Base-by-base conservation (phyloP, 306 rosid species). In the Ormosia semicastrata region DNA sequence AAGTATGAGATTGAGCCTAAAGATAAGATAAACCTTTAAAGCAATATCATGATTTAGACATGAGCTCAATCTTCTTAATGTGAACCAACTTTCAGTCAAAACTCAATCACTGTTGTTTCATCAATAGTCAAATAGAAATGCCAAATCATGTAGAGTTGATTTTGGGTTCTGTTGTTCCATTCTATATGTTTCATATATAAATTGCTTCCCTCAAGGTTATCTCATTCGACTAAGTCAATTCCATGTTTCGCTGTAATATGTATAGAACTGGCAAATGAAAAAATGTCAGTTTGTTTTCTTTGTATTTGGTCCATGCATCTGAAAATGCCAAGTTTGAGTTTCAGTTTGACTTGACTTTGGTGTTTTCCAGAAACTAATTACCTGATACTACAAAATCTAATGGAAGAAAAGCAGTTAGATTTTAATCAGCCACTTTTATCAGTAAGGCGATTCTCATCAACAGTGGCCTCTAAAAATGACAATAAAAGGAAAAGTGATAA, bases 371-470 rank as follows among this genome's bases (percentile, higher is more conserved):
- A 66, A 70, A 75, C 73, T 60, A 52, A 73, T 36, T 63, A 82
- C 36, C 81, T 71, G 90, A 69, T 81, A 40, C 83, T 84, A 41
- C 82, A 82, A 75, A 82, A 32, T 84, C 77, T 86, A 68, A 92
- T 93, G 97, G 99, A 93, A 82, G 99, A 92, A 78, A 95, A 90
- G 71, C 91, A 93, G 84, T 85, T 95, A 86, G 91, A 95, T 89
- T 87, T 95, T 53, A 86, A 87, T 83, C 97, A 87, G 86, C 99
- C 98, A 18, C 70, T 93, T 85, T 85, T 95, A 79, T 93, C 98
- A 0, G 99, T 89, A 14, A 89, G 98, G 87, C 89, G 98, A 34
- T 82, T 66, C 85, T 77, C 97, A 49, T 80, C 91, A 13, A 58
- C 84, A 29, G 83, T 30, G 8, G 81, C 89, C 65, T 75, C 85